Percentiles rank a stretch among this genome's conserved stretches.
Evolutionary conservation across 768 basidiomycete species (phyloP).

Genomic region (Trametes punicea): DNA sequence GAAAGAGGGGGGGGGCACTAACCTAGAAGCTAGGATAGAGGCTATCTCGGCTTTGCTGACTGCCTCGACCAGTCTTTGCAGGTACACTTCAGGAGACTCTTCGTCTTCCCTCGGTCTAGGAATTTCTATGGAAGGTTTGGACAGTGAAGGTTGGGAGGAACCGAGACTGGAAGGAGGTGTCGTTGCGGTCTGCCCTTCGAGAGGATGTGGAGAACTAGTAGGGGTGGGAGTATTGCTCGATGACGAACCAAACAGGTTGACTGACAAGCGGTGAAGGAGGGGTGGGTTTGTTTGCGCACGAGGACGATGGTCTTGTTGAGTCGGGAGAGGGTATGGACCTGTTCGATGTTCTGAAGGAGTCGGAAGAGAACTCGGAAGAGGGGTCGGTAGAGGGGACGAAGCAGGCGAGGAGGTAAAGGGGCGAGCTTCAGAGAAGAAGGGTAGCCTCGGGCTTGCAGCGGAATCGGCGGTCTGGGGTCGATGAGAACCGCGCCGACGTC

Average conservation of each 20-base stretch:
- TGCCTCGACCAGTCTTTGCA: constrained; percentile 57
- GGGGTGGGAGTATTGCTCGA: constrained; percentile 30
- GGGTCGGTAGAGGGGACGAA: constrained; percentile 21
- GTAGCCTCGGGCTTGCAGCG: constrained; percentile 14
- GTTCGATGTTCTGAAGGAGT: constrained; percentile 25
- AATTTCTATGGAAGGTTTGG: constrained; percentile 42
- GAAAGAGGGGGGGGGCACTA: constrained; percentile 21
- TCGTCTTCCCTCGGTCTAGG: constrained; percentile 50
- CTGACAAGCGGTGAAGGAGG: constrained; percentile 64
- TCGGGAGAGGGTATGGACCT: not conserved
- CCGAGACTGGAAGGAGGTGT: constrained; percentile 28
- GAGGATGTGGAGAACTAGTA: constrained; percentile 22
- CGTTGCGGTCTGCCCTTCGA: constrained; percentile 11
- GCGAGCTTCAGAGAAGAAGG: constrained; percentile 17
- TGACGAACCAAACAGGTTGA: constrained; percentile 56
- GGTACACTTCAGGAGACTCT: constrained; percentile 70
- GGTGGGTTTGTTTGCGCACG: constrained; percentile 65
- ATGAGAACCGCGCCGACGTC: constrained; percentile 17
- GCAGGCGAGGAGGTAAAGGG: constrained; percentile 19
- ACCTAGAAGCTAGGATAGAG: constrained; percentile 80
- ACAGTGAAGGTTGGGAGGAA: constrained; percentile 45
- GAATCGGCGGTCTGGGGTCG: constrained; percentile 29
- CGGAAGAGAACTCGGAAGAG: no score
- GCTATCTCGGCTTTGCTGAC: constrained; percentile 80
- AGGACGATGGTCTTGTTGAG: constrained; percentile 32